phyloP scores from a whole-genome alignment of 495 filamentous ascomycete genomes.

The Achaetomiella virescens region DNA sequence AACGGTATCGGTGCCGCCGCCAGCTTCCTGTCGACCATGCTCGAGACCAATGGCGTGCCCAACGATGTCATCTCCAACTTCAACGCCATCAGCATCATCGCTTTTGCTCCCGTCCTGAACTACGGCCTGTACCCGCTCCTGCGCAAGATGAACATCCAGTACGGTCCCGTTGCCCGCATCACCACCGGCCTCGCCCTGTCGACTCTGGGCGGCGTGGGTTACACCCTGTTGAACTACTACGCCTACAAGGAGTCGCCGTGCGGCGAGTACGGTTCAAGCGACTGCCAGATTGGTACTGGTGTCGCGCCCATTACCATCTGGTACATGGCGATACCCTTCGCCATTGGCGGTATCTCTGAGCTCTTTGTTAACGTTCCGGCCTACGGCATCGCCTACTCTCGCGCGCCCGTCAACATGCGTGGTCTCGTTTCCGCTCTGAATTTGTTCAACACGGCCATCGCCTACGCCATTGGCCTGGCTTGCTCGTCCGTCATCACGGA shows the following conservation, averaged over 20 bases:
- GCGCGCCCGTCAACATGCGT: slow-evolving; percentile 63
- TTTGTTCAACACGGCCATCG: slow-evolving; percentile 54
- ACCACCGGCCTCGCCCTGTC: slow-evolving; percentile 63
- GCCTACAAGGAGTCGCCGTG: slow-evolving; percentile 57
- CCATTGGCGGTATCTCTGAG: slow-evolving; percentile 58
- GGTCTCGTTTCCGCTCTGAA: slow-evolving; percentile 61
- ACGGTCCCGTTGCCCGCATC: slow-evolving; percentile 70
- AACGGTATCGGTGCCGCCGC: slow-evolving; percentile 43
- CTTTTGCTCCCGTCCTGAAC: slow-evolving; percentile 62
- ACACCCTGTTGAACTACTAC: slow-evolving; percentile 64
- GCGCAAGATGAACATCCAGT: slow-evolving; percentile 56
- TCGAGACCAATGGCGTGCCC: slow-evolving; percentile 61
- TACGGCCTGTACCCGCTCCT: slow-evolving; percentile 60
- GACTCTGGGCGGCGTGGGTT: slow-evolving; percentile 55
- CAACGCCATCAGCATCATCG: slow-evolving; percentile 65
- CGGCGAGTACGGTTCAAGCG: slow-evolving; percentile 40
- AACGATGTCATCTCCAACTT: slow-evolving; percentile 77
- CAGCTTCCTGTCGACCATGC: slow-evolving; percentile 52
- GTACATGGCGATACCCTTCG: slow-evolving; percentile 46
- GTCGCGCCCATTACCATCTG: slow-evolving; percentile 47
- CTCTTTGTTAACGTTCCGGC: slow-evolving; percentile 65
- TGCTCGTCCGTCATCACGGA: slow-evolving; percentile 55
- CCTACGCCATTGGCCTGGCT: slow-evolving; percentile 54
- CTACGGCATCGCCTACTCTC: slow-evolving; percentile 66
- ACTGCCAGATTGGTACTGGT: slow-evolving; percentile 37